Conservation (phyloP, 2,329 filamentous ascomycete species). For the Periglandula ipomoeae region DNA sequence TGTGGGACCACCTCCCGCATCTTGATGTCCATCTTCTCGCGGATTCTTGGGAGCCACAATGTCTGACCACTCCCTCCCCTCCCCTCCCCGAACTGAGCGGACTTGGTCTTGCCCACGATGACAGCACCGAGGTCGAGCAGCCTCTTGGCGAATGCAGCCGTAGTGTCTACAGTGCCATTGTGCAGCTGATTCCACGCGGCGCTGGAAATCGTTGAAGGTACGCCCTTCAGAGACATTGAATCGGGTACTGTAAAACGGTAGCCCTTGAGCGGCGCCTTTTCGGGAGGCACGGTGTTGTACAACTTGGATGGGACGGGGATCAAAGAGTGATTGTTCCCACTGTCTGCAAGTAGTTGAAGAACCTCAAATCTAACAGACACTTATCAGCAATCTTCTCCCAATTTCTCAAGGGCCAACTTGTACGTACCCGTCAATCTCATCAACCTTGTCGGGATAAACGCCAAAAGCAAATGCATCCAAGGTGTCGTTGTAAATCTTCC, state of each 20-base stretch:
- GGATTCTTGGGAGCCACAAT: slow-evolving; percentile 33
- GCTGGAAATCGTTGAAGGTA: slow-evolving; percentile 48
- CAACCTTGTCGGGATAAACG: slow-evolving; percentile 24
- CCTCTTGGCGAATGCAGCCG: slow-evolving; percentile 40
- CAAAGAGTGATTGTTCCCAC: slow-evolving; percentile 11
- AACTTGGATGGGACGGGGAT: slow-evolving; percentile 30
- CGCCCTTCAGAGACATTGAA: slow-evolving; percentile 30
- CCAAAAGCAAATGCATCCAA: slow-evolving; percentile 27
- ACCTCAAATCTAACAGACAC: slow-evolving; percentile 6
- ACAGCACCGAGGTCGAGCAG: slow-evolving; percentile 52
- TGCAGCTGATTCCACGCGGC: slow-evolving; percentile 48
- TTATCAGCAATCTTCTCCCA: slow-evolving; percentile 7
- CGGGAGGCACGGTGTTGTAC: slow-evolving; percentile 20
- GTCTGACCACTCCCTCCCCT: slow-evolving; percentile 32
- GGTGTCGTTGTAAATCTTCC: slow-evolving; percentile 30
- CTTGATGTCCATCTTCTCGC: slow-evolving; percentile 37
- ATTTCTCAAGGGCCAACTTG: neutral
- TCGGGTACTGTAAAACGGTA: slow-evolving; percentile 28
- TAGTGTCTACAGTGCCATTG: slow-evolving; percentile 29
- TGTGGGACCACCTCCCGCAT: slow-evolving; percentile 23
- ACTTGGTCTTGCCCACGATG: slow-evolving; percentile 44
- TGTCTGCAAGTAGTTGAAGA: slow-evolving; percentile 1
- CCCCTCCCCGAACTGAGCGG: slow-evolving; percentile 35
- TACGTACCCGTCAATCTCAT: slow-evolving; percentile 5
- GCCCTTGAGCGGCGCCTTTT: slow-evolving; percentile 26